phyloP scores from a whole-genome alignment of 129 eudicot species.

The Apium graveolens region DNA sequence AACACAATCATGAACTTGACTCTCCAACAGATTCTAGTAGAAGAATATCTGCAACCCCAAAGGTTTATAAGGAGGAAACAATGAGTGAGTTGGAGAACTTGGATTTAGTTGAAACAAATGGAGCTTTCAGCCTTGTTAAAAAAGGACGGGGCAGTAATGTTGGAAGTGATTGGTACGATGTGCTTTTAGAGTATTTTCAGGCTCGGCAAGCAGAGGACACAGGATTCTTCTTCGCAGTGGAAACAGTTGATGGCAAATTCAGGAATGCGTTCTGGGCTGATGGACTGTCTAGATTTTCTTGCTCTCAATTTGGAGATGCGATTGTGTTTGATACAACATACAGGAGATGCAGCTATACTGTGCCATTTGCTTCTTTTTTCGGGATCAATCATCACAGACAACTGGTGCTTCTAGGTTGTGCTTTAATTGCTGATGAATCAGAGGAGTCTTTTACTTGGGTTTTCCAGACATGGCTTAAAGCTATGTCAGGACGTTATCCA shows the following conservation, averaged over 20 bases:
- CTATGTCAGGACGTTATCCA: slow-evolving; percentile 36
- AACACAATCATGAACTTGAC: slow-evolving; percentile 68
- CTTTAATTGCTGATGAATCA: slow-evolving; percentile 69
- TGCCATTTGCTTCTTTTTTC: slow-evolving; percentile 67
- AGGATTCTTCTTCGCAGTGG: slow-evolving; percentile 63
- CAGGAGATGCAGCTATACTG: slow-evolving; percentile 40
- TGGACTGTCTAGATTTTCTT: slow-evolving; percentile 65
- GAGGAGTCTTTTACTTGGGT: slow-evolving; percentile 49
- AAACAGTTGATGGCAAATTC: slow-evolving; percentile 50
- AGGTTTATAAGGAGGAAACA: slow-evolving; percentile 47
- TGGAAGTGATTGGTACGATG: slow-evolving; percentile 45
- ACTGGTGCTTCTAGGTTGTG: slow-evolving; percentile 79
- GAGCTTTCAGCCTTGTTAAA: slow-evolving; percentile 63
- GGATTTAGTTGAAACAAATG: slow-evolving; percentile 72
- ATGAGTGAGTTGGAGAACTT: slow-evolving; percentile 49
- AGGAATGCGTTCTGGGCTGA: slow-evolving; percentile 81
- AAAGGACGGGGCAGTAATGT: slow-evolving; percentile 51
- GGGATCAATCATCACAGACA: slow-evolving; percentile 82
- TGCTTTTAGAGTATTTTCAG: slow-evolving; percentile 64
- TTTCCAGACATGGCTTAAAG: slow-evolving; percentile 35
- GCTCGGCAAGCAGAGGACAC: slow-evolving; percentile 73
- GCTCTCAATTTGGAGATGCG: slow-evolving; percentile 78
- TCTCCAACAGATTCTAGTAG: slow-evolving; percentile 30
- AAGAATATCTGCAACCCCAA: slow-evolving; percentile 27
- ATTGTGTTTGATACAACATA: slow-evolving; percentile 66